Conservation (phyloP, 257 asterid genomes). For the Jaltomata sinuosa region DNA sequence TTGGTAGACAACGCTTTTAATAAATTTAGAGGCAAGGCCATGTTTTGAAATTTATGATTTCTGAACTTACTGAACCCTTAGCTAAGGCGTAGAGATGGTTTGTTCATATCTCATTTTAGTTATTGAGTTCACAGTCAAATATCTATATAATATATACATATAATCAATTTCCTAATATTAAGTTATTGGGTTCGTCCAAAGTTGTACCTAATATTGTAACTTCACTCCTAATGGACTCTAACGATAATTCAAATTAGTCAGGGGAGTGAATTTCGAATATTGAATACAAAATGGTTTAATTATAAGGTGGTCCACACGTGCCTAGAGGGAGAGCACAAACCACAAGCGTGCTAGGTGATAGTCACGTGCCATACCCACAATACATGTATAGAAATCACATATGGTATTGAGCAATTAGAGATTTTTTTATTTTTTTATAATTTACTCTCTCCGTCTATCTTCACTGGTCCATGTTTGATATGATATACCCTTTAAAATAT, state of each 20-base stretch:
- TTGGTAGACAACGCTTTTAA: too few relatives aligned
- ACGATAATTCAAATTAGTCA: neutral
- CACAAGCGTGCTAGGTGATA: constrained; percentile 10
- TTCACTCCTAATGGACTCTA: neutral
- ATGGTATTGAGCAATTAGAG: constrained; percentile 9
- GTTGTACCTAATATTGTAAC: neutral
- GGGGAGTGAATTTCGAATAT: neutral
- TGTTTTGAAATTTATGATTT: too few relatives aligned
- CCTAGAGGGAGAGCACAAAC: constrained; percentile 10
- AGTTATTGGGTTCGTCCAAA: neutral
- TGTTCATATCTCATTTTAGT: neutral
- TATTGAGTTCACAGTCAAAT: too few relatives aligned
- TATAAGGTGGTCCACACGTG: constrained; percentile 30
- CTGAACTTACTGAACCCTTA: too few relatives aligned
- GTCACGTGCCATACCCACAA: constrained; percentile 25
- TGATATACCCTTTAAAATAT: too few relatives aligned
- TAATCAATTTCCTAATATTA: too few relatives aligned
- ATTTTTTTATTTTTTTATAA: neutral
- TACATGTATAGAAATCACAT: neutral
- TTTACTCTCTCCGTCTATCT: too few relatives aligned
- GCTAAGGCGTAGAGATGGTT: too few relatives aligned
- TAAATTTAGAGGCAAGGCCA: neutral
- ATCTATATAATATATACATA: too few relatives aligned
- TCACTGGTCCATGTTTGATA: too few relatives aligned
- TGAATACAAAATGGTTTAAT: too few relatives aligned